Evolutionary conservation across 176 grass and related monocot species (phyloP).

Genomic region (Ampelocalamus luodianensis): DNA sequence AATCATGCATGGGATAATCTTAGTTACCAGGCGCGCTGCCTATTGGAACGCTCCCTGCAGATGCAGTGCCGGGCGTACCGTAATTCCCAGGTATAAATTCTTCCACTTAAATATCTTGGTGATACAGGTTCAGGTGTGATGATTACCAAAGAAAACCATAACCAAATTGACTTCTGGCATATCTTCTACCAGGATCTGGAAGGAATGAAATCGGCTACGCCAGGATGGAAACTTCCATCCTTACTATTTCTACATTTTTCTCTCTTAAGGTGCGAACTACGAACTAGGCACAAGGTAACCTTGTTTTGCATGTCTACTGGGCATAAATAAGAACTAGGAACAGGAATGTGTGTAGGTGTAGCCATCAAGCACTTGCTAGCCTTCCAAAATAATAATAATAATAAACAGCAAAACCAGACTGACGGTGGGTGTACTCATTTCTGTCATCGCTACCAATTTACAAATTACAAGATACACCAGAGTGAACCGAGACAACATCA

Average conservation of each 20-base stretch:
- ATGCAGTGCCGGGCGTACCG: neutral
- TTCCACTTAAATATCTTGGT: neutral
- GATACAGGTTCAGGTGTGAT: neutral
- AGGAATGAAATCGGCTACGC: neutral
- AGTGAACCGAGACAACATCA: conserved; percentile 19
- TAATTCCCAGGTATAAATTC: neutral
- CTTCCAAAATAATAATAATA: neutral
- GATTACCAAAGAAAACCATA: neutral
- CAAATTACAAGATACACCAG: conserved; percentile 37
- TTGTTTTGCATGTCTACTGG: neutral
- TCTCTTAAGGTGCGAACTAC: neutral
- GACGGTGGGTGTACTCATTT: neutral
- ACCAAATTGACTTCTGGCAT: neutral
- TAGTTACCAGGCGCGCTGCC: neutral
- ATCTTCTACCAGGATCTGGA: neutral
- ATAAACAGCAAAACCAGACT: neutral
- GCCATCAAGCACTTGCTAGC: neutral
- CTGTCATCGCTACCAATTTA: conserved; percentile 15
- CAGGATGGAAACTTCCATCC: neutral
- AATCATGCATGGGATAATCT: neutral
- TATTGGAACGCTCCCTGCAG: no score
- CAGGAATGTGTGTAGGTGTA: neutral
- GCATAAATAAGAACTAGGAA: neutral
- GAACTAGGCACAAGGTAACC: no score
- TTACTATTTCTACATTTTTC: neutral